Conservation (phyloP, 176 grass and related monocot genomes). For the Paspalum notatum region DNA sequence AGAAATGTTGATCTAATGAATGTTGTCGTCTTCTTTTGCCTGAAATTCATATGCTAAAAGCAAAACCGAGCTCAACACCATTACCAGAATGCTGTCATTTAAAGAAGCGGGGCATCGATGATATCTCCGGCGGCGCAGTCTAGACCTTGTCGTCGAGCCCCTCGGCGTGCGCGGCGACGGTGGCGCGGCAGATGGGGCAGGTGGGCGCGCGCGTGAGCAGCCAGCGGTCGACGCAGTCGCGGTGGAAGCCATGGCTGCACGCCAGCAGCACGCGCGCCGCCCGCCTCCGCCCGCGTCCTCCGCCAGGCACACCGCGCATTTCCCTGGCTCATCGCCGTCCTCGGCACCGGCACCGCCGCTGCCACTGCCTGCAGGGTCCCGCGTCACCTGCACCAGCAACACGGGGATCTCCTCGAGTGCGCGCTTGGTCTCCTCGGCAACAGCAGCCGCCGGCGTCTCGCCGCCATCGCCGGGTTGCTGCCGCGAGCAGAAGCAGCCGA, state of each 20-base stretch:
- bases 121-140: background rate
- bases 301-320: conserved; percentile 53
- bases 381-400: background rate
- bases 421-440: conserved; percentile 31
- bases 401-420: conserved; percentile 41
- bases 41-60: background rate
- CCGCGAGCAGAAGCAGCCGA: conserved; percentile 11
- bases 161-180: background rate
- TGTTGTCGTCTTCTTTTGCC: background rate
- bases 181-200: conserved; percentile 50
- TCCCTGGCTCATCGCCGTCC: background rate
- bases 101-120: background rate
- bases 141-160: background rate
- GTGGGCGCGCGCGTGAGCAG: conserved; percentile 47
- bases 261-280: conserved; percentile 48
- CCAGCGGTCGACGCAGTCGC: conserved; percentile 62
- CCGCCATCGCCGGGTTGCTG: background rate
- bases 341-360: background rate
- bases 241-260: conserved; percentile 57
- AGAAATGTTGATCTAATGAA: background rate
- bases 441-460: too few species aligned
- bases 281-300: conserved; percentile 45
- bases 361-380: background rate
- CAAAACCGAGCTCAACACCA: background rate
- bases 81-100: too few species aligned